Conservation (phyloP, 2,329 filamentous ascomycete species). For the Tolypocladium album region DNA sequence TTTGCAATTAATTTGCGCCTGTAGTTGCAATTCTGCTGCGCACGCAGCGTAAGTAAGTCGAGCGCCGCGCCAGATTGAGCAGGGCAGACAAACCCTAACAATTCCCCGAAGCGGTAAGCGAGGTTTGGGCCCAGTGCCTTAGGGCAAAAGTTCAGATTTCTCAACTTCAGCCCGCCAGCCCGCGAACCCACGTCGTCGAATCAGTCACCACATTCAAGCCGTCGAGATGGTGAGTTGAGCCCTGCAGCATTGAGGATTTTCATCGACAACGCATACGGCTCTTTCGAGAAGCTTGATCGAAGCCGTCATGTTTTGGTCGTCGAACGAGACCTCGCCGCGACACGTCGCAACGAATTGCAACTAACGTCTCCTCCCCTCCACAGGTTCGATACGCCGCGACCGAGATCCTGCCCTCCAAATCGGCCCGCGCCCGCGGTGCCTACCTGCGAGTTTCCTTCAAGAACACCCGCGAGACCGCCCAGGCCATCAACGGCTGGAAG, state of each 20-base stretch:
- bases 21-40: not conserved
- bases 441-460: slow-evolving; percentile 99
- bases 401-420: slow-evolving; percentile 80
- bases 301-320: not conserved
- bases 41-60: not conserved
- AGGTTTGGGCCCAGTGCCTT: slow-evolving; percentile 28
- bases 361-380: not conserved
- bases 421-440: slow-evolving; percentile 93
- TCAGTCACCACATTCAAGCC: slow-evolving; percentile 41
- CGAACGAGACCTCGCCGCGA: not conserved
- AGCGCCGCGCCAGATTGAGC: slow-evolving; percentile 3
- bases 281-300: not conserved
- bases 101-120: slow-evolving; percentile 30
- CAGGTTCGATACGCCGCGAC: slow-evolving; percentile 95
- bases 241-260: slow-evolving; percentile 3
- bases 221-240: slow-evolving; percentile 45
- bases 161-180: slow-evolving; percentile 35
- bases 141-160: slow-evolving; percentile 36
- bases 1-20: not conserved
- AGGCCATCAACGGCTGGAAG: slow-evolving; percentile 99
- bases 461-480: slow-evolving; percentile 99
- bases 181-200: slow-evolving; percentile 40
- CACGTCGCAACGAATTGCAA: not conserved
- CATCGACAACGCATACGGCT: slow-evolving; percentile 1
- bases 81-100: slow-evolving; percentile 32